phyloP scores from a whole-genome alignment of 1,284 basidiomycete species.

The Pterulicium gracile region DNA sequence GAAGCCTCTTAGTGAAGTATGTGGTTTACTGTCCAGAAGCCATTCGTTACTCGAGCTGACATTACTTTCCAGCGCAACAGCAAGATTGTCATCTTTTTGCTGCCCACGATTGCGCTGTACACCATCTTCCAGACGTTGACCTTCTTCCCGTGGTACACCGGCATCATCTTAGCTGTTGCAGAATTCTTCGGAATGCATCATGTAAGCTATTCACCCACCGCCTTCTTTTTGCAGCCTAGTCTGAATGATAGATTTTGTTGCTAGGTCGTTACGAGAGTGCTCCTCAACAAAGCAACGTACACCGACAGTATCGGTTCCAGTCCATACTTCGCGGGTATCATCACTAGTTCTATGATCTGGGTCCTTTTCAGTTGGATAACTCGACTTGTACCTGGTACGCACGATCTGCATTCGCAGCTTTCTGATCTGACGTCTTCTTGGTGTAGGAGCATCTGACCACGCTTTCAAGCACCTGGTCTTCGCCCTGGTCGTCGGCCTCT shows the following conservation, averaged over 20 bases:
- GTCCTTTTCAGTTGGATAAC: slow-evolving; percentile 79
- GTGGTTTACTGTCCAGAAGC: slow-evolving; percentile 14
- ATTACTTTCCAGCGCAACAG: slow-evolving; percentile 53
- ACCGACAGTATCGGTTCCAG: slow-evolving; percentile 68
- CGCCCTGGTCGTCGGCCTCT: slow-evolving; percentile 59
- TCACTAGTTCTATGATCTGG: slow-evolving; percentile 80
- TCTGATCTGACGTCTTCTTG: slow-evolving; percentile 2
- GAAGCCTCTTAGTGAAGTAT: slow-evolving; percentile 62
- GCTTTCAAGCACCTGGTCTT: slow-evolving; percentile 70
- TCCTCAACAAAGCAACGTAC: slow-evolving; percentile 70
- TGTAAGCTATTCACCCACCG: slow-evolving; percentile 33
- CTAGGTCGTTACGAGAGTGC: slow-evolving; percentile 72
- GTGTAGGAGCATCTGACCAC: slow-evolving; percentile 51
- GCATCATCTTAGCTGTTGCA: slow-evolving; percentile 70
- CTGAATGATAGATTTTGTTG: slow-evolving; percentile 8
- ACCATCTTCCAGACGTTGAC: slow-evolving; percentile 77
- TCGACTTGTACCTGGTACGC: slow-evolving; percentile 58
- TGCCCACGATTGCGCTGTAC: slow-evolving; percentile 74
- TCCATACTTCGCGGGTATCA: slow-evolving; percentile 91
- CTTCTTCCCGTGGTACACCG: slow-evolving; percentile 84
- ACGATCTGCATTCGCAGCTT: slow-evolving; percentile 2
- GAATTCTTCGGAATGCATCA: slow-evolving; percentile 92
- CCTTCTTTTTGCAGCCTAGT: no score
- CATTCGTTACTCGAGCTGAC: slow-evolving; percentile 5
- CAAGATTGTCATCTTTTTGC: slow-evolving; percentile 67